Base-by-base conservation (phyloP, 73 alveolate genomes). In the Paramecium pentaurelia region DNA sequence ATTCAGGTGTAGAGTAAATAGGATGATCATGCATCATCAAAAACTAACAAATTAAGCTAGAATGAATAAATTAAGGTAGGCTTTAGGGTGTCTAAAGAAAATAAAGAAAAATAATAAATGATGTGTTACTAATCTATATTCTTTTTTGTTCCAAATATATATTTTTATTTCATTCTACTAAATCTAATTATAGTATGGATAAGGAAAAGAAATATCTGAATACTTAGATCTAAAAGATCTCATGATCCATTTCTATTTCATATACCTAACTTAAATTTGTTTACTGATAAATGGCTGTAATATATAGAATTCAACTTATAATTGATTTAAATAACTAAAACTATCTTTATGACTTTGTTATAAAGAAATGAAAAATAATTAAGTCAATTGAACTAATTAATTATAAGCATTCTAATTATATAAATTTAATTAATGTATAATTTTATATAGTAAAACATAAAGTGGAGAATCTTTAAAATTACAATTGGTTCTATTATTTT, bases 21-120 rank as follows among this genome's bases (percentile, higher is more conserved):
- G 87, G 60, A 73, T 73, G 87, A 73, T 73, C 58, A 73, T 73
- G 87, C 87, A 73, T 40, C 87, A 73, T 73, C 60, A 73, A 40
- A 73, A 40, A 18, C 6, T 37, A 36, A 37, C 87, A 34, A 73
- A 73, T 28, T 38, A 73, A 73, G 60, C 59, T 30, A 12, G 87
- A 73, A 73, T 73, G 87, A 73, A 73, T 73, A 37, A 73, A 73
- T 40, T 73, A 22, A 73, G 87, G 14, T 40, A 36, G 18, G 87
- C 87, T 51, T 18, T 73, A 34, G 87, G 87, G 18, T 73, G 87
- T 40, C 38, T 73, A 12, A 73, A 73, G 87, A 73, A 73, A 37
- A 73, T 73, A 32, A 73, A 44, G 60, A 73, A 73, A 73, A 64
- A 28, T 3, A 64, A 64, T 34, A 64, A 64, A 64, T 64, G 84